These are phyloP conservation scores for Neurospora terricola DNA, from an alignment of 495 filamentous ascomycete species.

Conservation along the genomic window DNA sequence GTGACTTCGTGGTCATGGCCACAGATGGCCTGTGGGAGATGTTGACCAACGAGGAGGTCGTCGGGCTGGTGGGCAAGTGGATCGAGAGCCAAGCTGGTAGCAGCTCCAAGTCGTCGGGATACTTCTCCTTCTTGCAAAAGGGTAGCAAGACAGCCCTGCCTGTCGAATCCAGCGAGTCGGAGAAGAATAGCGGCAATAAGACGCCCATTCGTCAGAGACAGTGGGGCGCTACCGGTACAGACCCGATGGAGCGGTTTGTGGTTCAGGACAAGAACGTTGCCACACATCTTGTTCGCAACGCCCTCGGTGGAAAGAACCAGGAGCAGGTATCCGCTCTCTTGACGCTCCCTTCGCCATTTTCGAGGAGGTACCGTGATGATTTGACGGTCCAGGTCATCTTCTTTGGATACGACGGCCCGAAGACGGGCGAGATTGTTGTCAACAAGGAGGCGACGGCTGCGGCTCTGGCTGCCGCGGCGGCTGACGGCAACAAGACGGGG, in stretches of 20 bases:
- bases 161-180: constrained; percentile 36
- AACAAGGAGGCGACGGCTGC: constrained; percentile 79
- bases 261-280: constrained; percentile 95
- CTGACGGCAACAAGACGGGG: constrained; percentile 30
- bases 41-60: constrained; percentile 96
- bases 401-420: constrained; percentile 69
- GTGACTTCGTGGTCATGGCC: constrained; percentile 93
- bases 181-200: constrained; percentile 41
- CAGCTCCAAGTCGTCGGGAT: constrained; percentile 30
- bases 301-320: constrained; percentile 83
- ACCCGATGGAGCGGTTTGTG: constrained; percentile 68
- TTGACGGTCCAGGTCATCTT: constrained; percentile 98
- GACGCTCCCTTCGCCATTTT: constrained; percentile 84
- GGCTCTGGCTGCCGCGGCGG: constrained; percentile 6
- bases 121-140: constrained; percentile 42
- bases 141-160: constrained; percentile 32
- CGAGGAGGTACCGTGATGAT: constrained; percentile 86
- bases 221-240: constrained; percentile 57
- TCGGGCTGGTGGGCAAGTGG: constrained; percentile 95
- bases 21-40: constrained; percentile 99
- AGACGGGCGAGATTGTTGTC: constrained; percentile 61
- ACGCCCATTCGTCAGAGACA: constrained; percentile 78
- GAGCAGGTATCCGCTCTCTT: constrained; percentile 92
- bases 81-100: constrained; percentile 61
- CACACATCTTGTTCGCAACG: constrained; percentile 92